A percentile compares a stretch with the other conserved stretches of the same genome.
Conservation (phyloP, 192 early-diverging fungal species). For the Neocallimastix lanati region DNA sequence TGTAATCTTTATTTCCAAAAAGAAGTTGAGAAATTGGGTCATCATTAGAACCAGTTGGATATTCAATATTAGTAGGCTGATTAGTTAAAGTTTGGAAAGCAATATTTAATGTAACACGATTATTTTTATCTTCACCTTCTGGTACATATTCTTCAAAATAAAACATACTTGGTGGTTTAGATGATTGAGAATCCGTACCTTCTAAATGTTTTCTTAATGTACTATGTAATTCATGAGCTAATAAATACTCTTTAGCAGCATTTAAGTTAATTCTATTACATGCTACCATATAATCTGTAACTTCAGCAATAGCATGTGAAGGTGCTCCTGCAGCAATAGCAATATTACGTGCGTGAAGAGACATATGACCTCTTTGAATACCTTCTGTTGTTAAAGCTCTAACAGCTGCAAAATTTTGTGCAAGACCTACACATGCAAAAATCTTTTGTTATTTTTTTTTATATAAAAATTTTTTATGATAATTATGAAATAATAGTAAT, state of each 20-base stretch:
- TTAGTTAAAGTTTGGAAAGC: conserved; percentile 26
- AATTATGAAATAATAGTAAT: too few relatives aligned
- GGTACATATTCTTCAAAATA: conserved; percentile 13
- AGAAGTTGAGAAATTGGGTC: conserved; percentile 5
- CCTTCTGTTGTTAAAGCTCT: conserved; percentile 52
- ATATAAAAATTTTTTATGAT: too few relatives aligned
- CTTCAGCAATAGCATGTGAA: conserved; percentile 38
- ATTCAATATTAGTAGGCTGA: conserved; percentile 18
- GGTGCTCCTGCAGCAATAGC: conserved; percentile 55
- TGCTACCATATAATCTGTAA: conserved; percentile 50
- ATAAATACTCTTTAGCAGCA: conserved; percentile 38
- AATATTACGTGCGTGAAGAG: conserved; percentile 34
- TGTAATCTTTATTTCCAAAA: conserved; percentile 21
- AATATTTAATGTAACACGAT: conserved; percentile 24
- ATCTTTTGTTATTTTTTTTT: conserved; percentile 12
- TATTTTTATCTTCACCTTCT: conserved; percentile 1
- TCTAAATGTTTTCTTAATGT: not conserved
- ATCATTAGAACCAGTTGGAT: conserved; percentile 1
- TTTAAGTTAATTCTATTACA: conserved; percentile 34
- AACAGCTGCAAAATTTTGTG: conserved; percentile 65
- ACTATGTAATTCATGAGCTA: conserved; percentile 21
- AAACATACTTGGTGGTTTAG: conserved; percentile 16
- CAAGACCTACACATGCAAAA: conserved; percentile 47
- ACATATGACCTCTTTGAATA: conserved; percentile 57
- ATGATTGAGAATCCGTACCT: not conserved